Base-by-base conservation (phyloP, 164 flowering plant genomes). In the Tinospora cordifolia region DNA sequence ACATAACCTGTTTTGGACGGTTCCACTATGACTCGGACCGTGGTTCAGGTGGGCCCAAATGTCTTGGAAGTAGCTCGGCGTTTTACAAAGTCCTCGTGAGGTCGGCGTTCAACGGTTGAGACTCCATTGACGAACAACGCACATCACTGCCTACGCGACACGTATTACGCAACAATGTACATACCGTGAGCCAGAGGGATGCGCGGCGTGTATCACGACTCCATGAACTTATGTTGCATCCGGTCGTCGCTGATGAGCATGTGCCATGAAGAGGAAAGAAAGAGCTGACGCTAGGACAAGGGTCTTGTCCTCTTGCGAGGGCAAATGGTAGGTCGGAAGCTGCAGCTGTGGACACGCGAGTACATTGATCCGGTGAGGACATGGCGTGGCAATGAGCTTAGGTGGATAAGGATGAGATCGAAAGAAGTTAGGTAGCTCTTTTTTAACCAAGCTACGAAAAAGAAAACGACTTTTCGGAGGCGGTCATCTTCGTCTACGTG, bases 1-100 rank as follows among this genome's bases (percentile, higher is more conserved):
- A 54, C 60, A n/a, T 54, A 54, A 54, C 60, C 60, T 15, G 4
- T 54, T 54, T 54, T 54, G 60, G 60, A 54, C 60, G 21, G 60
- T n/a, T 54, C 60, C 6, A 22, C 59, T 22, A 41, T 4, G 36
- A 30, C 36, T 30, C 36, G 36, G 36, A 30, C 36, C 36, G 36
- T n/a, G 36, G 36, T 30, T 30, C 36, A 41, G 46, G 59, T 51
- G 59, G 36, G 36, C 36, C 59, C 59, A 51, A 51, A 19, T 5
- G 21, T 14, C 21, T 7, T 17, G 59, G 7, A 51, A 51, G 22
- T 15, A 51, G 22, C 19, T 17, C 14, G 14, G 54, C 3, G 11
- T 47, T 6, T 54, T 9, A 1, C 2, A 30, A n/a, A n/a, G 60
- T n/a, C 60, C 10, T 54, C 8, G 8, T 54, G 21, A 54, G 24